Conservation (phyloP, 2,329 filamentous ascomycete species). For the Penicillium sp. region DNA sequence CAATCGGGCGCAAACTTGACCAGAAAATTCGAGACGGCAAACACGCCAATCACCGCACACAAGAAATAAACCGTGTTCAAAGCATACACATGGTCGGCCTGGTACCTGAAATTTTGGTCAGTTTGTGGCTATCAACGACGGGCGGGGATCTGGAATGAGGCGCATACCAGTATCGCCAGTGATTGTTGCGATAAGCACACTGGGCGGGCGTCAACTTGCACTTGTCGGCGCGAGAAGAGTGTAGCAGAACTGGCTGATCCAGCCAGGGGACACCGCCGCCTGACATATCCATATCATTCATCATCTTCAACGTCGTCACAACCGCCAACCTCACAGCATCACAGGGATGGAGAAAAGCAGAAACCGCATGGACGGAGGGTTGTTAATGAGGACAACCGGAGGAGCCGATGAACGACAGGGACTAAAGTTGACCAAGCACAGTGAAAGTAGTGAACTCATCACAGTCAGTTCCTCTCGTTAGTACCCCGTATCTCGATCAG, state of each 20-base stretch:
- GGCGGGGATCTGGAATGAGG: neutral
- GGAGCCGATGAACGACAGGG: too few species aligned
- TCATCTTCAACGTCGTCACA: conserved; percentile 15
- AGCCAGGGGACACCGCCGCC: conserved; percentile 28
- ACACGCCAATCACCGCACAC: conserved; percentile 49
- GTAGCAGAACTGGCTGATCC: conserved; percentile 32
- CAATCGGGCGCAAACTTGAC: conserved; percentile 30
- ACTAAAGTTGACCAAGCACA: too few species aligned
- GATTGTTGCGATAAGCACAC: conserved; percentile 27
- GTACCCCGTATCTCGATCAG: too few species aligned
- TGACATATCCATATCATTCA: conserved; percentile 21
- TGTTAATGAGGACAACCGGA: too few species aligned
- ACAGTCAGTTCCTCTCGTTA: too few species aligned
- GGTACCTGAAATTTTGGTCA: conserved; percentile 43
- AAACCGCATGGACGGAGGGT: neutral
- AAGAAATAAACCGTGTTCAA: conserved; percentile 55
- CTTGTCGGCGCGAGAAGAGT: conserved; percentile 29
- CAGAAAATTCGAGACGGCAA: conserved; percentile 43
- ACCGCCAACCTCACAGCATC: neutral
- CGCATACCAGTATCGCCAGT: conserved; percentile 34
- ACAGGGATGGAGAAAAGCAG: neutral
- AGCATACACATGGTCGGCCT: conserved; percentile 55
- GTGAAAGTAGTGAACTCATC: too few species aligned
- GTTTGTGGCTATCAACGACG: conserved; percentile 2
- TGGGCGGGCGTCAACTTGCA: conserved; percentile 32